Percentiles rank a stretch among this genome's conserved stretches.
Conservation (phyloP, 352 stramenopile species). For the Phytopythium chamaehyphon region DNA sequence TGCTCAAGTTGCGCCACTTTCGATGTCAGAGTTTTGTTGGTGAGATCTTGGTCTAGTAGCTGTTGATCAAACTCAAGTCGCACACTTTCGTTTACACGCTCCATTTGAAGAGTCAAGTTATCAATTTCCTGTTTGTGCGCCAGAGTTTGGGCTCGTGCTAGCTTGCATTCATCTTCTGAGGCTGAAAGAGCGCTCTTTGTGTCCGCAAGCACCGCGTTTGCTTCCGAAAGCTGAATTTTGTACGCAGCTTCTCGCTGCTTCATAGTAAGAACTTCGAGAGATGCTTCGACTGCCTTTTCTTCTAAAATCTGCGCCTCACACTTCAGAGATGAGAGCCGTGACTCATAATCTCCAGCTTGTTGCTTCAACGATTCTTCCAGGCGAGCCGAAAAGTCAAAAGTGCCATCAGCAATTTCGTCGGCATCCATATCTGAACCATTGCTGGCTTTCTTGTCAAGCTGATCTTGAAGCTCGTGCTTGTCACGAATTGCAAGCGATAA, state of each 20-base stretch:
- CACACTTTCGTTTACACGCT: slow-evolving; percentile 17
- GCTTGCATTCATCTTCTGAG: slow-evolving; percentile 22
- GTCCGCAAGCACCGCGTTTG: slow-evolving; percentile 28
- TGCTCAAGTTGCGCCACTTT: not conserved
- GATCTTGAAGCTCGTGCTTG: slow-evolving; percentile 70
- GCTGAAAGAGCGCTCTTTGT: slow-evolving; percentile 11
- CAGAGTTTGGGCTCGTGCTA: slow-evolving; percentile 15
- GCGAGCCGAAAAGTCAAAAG: slow-evolving; percentile 22
- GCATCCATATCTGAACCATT: slow-evolving; percentile 18
- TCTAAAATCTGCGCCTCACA: slow-evolving; percentile 31
- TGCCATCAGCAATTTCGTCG: slow-evolving; percentile 7
- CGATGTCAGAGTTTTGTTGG: slow-evolving; percentile 10
- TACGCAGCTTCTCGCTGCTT: slow-evolving; percentile 63
- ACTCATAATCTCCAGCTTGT: slow-evolving; percentile 39
- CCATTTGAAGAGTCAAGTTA: slow-evolving; percentile 17
- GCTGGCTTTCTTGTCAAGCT: slow-evolving; percentile 17
- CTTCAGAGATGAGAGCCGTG: slow-evolving; percentile 32
- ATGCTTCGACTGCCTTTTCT: slow-evolving; percentile 34
- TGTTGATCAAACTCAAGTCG: slow-evolving; percentile 29
- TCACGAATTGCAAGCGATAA: slow-evolving; percentile 62
- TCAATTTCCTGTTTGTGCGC: slow-evolving; percentile 28
- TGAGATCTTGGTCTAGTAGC: slow-evolving; percentile 26
- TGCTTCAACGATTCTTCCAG: slow-evolving; percentile 40
- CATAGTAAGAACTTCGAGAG: slow-evolving; percentile 48
- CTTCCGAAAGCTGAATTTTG: slow-evolving; percentile 41